phyloP scores from a whole-genome alignment of 768 basidiomycete genomes.

The Phaeolepiota aurea region DNA sequence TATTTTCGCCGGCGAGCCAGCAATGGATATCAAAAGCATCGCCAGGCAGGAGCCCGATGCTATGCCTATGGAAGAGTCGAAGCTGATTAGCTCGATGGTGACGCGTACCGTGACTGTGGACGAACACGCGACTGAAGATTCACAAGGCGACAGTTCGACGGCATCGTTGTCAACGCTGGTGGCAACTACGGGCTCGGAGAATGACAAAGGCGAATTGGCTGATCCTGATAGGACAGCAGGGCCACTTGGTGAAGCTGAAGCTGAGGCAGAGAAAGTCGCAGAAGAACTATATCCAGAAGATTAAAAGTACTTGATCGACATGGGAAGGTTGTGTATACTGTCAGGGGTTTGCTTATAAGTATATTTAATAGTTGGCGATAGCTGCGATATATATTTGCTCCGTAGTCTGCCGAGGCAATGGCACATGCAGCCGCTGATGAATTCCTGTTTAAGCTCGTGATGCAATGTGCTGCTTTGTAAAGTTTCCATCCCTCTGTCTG shows the following conservation, averaged over 20 bases:
- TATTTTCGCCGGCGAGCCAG: slow-evolving; percentile 51
- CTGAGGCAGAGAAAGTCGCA: slow-evolving; percentile 42
- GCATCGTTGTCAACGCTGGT: slow-evolving; percentile 1
- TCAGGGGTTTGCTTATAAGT: too few relatives aligned
- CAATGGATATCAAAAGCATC: slow-evolving; percentile 41
- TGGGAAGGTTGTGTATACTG: too few relatives aligned
- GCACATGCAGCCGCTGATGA: too few relatives aligned
- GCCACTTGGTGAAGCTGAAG: slow-evolving; percentile 40
- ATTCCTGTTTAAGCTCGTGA: too few relatives aligned
- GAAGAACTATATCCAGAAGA: slow-evolving; percentile 45
- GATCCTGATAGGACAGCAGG: slow-evolving; percentile 21
- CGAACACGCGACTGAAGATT: slow-evolving; percentile 4
- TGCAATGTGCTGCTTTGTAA: too few relatives aligned
- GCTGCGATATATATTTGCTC: slow-evolving; percentile 29
- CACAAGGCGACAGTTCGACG: slow-evolving; percentile 2
- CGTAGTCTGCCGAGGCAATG: slow-evolving; percentile 26
- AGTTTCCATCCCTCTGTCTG: too few relatives aligned
- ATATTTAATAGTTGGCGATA: too few relatives aligned
- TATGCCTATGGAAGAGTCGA: slow-evolving; percentile 16
- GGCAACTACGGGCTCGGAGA: neutral
- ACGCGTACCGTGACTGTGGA: slow-evolving; percentile 4
- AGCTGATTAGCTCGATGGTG: slow-evolving; percentile 27
- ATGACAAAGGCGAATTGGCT: slow-evolving; percentile 5
- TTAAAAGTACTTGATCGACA: too few relatives aligned
- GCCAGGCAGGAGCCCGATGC: slow-evolving; percentile 7